Evolutionary conservation across 192 early-diverging fungal species (phyloP).

Genomic region (Backusella liffmaniae): DNA sequence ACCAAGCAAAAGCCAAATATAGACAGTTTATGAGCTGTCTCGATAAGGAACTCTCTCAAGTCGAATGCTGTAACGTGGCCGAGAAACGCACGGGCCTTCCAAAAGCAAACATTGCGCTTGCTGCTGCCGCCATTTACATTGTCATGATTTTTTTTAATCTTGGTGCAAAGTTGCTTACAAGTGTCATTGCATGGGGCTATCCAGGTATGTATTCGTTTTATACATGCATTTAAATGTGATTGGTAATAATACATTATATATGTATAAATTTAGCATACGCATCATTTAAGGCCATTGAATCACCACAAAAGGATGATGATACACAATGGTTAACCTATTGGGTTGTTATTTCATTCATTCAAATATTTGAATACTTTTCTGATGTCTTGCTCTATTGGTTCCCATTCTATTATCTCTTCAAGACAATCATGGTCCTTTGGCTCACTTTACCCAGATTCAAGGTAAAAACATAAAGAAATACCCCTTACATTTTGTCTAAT

Average conservation of each 20-base stretch:
- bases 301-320: constrained; percentile 72
- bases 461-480: constrained; percentile 26
- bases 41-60: constrained; percentile 74
- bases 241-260: background rate
- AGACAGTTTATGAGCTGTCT: constrained; percentile 27
- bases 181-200: constrained; percentile 32
- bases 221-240: background rate
- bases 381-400: constrained; percentile 90
- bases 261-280: constrained; percentile 66
- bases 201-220: constrained; percentile 19
- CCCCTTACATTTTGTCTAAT: background rate
- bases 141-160: constrained; percentile 91
- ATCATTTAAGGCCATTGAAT: constrained; percentile 91
- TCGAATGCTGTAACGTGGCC: constrained; percentile 61
- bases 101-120: constrained; percentile 78
- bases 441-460: constrained; percentile 71
- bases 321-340: constrained; percentile 95
- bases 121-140: constrained; percentile 55
- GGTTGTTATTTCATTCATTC: constrained; percentile 88
- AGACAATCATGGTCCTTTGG: constrained; percentile 86
- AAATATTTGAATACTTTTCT: constrained; percentile 88
- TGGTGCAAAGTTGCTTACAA: constrained; percentile 70
- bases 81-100: constrained; percentile 77
- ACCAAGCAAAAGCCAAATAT: constrained; percentile 7
- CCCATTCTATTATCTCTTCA: constrained; percentile 94